Percentiles rank a stretch among this genome's conserved stretches.
These are phyloP conservation scores for Neurospora hispaniola DNA, from an alignment of 495 filamentous ascomycete genomes.

Conservation along the genomic window DNA sequence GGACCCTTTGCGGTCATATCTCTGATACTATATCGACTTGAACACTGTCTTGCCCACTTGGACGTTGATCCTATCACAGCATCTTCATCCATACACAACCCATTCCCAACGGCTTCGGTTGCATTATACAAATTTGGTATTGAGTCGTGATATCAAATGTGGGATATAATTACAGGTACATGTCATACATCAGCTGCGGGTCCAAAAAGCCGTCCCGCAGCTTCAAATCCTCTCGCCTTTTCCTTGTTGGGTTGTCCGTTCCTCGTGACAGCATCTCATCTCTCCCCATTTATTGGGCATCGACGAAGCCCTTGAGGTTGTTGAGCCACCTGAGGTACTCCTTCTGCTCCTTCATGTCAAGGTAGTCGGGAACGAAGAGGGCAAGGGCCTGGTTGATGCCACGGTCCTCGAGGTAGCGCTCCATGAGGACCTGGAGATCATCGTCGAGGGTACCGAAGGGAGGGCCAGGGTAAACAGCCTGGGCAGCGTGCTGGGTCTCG, in stretches of 20 bases:
- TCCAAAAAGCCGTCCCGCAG: background rate
- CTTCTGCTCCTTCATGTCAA: slow-evolving; percentile 97
- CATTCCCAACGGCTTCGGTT: background rate
- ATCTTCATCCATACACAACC: background rate
- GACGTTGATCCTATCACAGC: background rate
- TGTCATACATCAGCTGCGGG: background rate
- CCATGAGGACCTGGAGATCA: slow-evolving; percentile 82
- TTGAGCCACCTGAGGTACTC: slow-evolving; percentile 90
- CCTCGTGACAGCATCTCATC: background rate
- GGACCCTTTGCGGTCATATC: background rate
- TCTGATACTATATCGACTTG: background rate
- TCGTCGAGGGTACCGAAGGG: slow-evolving; percentile 92
- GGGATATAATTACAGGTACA: background rate
- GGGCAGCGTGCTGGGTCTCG: slow-evolving; percentile 39
- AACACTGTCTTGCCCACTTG: background rate
- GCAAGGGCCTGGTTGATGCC: slow-evolving; percentile 82
- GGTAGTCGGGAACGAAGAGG: slow-evolving; percentile 89
- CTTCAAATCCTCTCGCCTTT: background rate
- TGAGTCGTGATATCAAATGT: background rate
- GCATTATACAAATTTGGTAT: background rate
- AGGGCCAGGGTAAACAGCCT: slow-evolving; percentile 80
- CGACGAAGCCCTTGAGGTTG: slow-evolving; percentile 68
- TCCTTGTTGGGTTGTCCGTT: background rate
- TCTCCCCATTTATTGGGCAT: slow-evolving; percentile 39
- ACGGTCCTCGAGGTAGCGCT: slow-evolving; percentile 90